Base-by-base conservation (phyloP, 2,329 filamentous ascomycete species). In the Microcera coccophila region DNA sequence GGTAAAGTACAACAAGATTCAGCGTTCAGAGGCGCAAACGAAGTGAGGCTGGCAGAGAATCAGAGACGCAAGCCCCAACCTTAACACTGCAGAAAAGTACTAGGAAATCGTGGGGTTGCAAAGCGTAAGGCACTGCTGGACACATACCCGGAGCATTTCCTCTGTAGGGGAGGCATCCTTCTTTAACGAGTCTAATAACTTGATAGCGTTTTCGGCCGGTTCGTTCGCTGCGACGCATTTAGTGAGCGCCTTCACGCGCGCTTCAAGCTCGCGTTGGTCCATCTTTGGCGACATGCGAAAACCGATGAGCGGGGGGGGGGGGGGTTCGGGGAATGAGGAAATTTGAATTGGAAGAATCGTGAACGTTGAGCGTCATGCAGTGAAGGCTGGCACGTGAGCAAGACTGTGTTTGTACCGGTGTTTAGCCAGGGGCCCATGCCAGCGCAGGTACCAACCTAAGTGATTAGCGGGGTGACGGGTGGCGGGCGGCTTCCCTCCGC, bases 151-250 rank as follows among this genome's bases (percentile, higher is more conserved):
- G 53, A 98, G 74, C 56, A 95, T 79, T 55, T 96, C 89, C 69
- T 98, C 93, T 3, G 87, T 93, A 9, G 90, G 87, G 36, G 80
- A 78, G 26, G 91, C 83, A 49, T 87, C 86, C 59, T 84, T 83
- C 69, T 91, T 87, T 29, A 97, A 75, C 38, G 84, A 80, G 58
- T 85, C 82, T 40, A 98, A 73, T 48, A 97, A 75, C 39, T 78
- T 74, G 42, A 94, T 72, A 38, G 95, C 78, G 47, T 80, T 85
- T 31, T 82, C 69, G 19, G 87, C 62, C 4, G 90, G 81, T 59
- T 95, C 87, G 60, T 87, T 87, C 43, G 82, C 81, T 36, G 75
- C 73, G 33, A 87, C 75, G 18, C 88, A 87, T 71, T 95, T 95
- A 57, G 78, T 80, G 60, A 97, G 78, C 61, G 84, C 81, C 69